Evolutionary conservation across 208 protist species (phyloP).

Genomic region (Leishmania guyanensis): DNA sequence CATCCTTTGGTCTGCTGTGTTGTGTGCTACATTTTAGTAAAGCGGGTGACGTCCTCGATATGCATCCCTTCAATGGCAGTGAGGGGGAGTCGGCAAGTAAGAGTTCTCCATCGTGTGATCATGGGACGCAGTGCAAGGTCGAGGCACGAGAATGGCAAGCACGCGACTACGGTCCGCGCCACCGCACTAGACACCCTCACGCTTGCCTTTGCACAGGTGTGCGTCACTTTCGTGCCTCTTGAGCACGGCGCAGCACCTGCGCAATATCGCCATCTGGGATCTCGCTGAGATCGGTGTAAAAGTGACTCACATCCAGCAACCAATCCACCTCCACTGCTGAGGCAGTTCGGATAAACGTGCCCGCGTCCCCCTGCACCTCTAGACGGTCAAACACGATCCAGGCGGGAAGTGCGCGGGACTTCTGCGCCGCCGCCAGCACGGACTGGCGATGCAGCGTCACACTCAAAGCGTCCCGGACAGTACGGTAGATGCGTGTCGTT

Average conservation of each 20-base stretch:
- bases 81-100: neutral
- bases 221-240: slow-evolving; percentile 10
- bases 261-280: slow-evolving; percentile 75
- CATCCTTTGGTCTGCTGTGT: neutral
- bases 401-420: slow-evolving; percentile 24
- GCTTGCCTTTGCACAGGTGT: neutral
- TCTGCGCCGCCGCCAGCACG: slow-evolving; percentile 26
- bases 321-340: slow-evolving; percentile 76
- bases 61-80: neutral
- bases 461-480: slow-evolving; percentile 58
- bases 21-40: neutral
- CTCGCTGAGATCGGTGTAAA: slow-evolving; percentile 60
- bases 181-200: neutral
- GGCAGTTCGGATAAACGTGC: slow-evolving; percentile 65
- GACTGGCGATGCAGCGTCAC: slow-evolving; percentile 62
- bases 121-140: neutral
- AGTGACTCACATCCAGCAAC: slow-evolving; percentile 73
- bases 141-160: neutral
- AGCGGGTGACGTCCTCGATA: neutral
- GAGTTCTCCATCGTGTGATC: neutral
- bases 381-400: slow-evolving; percentile 90
- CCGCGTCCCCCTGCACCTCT: slow-evolving; percentile 77
- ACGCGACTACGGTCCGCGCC: neutral
- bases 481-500: slow-evolving; percentile 46
- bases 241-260: slow-evolving; percentile 34